These are phyloP conservation scores for Paecilomyces sp. DNA, from an alignment of 2,329 filamentous ascomycete species.

Conservation along the genomic window DNA sequence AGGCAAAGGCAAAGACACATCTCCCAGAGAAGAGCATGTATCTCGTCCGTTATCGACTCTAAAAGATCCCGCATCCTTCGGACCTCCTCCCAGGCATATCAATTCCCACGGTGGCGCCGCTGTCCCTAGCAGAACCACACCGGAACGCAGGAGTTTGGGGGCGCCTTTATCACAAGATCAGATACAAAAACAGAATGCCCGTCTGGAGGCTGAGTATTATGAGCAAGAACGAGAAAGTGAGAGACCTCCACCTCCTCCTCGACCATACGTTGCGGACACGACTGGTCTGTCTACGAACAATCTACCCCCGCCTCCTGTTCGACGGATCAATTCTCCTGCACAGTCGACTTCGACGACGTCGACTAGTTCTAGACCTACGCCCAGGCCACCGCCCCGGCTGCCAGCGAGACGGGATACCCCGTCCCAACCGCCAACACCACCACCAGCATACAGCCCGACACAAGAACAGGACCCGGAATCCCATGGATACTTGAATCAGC, in stretches of 20 bases:
- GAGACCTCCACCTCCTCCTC: constrained; percentile 45
- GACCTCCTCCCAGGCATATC: constrained; percentile 66
- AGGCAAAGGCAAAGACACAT: constrained; percentile 38
- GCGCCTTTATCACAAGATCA: constrained; percentile 34
- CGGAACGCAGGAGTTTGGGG: constrained; percentile 37
- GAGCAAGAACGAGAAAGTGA: constrained; percentile 19
- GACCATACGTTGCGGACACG: constrained; percentile 63
- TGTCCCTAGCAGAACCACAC: constrained; percentile 38
- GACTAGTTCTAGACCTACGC: constrained; percentile 37
- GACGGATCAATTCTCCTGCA: constrained; percentile 30
- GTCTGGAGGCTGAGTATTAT: constrained; percentile 17
- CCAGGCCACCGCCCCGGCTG: constrained; percentile 59
- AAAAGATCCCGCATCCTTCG: constrained; percentile 70
- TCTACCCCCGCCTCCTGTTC: constrained; percentile 63
- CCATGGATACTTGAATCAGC: constrained; percentile 45
- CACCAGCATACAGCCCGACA: constrained; percentile 40
- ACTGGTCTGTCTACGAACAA: constrained; percentile 63
- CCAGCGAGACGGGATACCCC: constrained; percentile 59
- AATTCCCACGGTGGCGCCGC: constrained; percentile 42
- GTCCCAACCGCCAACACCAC: constrained; percentile 36
- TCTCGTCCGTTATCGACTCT: constrained; percentile 61
- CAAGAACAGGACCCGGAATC: constrained; percentile 19
- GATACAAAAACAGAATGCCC: constrained; percentile 22
- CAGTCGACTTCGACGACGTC: constrained; percentile 19
- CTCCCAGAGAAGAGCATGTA: constrained; percentile 43